Evolutionary conservation across 306 rosid genomes (phyloP).

Genomic region (Ormosia emarginata): DNA sequence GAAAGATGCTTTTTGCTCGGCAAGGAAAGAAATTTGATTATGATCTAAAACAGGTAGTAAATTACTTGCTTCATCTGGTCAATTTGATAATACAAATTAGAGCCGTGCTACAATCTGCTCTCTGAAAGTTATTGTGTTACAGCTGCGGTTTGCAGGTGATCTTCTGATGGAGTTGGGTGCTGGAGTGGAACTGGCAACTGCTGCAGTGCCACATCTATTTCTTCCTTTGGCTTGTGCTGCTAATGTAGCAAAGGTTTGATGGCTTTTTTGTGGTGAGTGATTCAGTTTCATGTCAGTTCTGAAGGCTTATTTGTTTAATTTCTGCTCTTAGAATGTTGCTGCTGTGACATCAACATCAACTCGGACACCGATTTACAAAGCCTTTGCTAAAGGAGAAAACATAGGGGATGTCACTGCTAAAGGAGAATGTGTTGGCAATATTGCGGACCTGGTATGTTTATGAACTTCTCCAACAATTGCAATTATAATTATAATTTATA

Average conservation of each 20-base stretch:
- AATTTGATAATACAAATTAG: neutral
- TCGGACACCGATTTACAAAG: conserved; percentile 96
- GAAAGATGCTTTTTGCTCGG: conserved; percentile 95
- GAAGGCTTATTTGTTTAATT: conserved; percentile 25
- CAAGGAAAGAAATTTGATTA: conserved; percentile 98
- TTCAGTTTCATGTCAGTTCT: conserved; percentile 1
- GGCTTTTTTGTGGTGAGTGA: neutral
- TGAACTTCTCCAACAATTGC: conserved; percentile 18
- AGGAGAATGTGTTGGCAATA: conserved; percentile 97
- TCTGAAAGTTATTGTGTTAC: conserved; percentile 30
- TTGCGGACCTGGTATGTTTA: conserved; percentile 88
- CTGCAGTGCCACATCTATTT: conserved; percentile 86
- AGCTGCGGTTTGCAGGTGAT: conserved; percentile 93
- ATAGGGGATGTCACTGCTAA: conserved; percentile 99
- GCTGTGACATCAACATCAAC: conserved; percentile 99
- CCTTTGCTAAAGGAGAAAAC: conserved; percentile 98
- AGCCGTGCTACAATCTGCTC: conserved; percentile 1
- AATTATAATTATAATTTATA: neutral
- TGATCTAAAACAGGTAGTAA: conserved; percentile 84
- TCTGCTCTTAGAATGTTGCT: conserved; percentile 71
- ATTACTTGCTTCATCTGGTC: neutral
- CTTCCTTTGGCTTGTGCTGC: conserved; percentile 99
- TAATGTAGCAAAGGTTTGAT: conserved; percentile 79
- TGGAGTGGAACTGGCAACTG: conserved; percentile 88
- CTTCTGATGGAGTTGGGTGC: conserved; percentile 98